Evolutionary conservation across 2,329 filamentous ascomycete genomes (phyloP).

Genomic region (Curvularia verruculosa): DNA sequence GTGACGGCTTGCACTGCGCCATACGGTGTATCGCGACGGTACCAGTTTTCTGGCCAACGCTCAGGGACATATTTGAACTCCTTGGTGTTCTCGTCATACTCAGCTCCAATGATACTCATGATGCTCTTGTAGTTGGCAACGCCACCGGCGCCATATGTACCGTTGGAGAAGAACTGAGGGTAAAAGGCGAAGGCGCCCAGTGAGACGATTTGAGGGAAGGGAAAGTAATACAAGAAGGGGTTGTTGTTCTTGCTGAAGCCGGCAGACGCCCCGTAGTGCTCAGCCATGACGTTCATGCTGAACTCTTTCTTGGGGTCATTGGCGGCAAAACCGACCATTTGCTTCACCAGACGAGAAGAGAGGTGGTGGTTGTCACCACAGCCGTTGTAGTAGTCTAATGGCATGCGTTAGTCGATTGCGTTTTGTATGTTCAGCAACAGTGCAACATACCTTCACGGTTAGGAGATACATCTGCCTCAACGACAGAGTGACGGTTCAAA

Average conservation of each 20-base stretch:
- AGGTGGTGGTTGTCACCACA: constrained; percentile 53
- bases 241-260: constrained; percentile 52
- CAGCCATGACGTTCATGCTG: constrained; percentile 37
- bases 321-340: constrained; percentile 18
- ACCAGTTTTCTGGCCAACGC: constrained; percentile 61
- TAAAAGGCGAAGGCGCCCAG: constrained; percentile 52
- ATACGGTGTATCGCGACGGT: constrained; percentile 55
- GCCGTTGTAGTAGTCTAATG: constrained; percentile 44
- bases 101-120: constrained; percentile 56
- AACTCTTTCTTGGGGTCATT: constrained; percentile 32
- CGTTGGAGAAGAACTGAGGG: constrained; percentile 42
- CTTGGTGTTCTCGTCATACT: constrained; percentile 51
- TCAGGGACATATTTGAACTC: constrained; percentile 58
- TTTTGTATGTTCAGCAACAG: constrained; percentile 23
- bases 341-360: constrained; percentile 29
- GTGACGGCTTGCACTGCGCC: constrained; percentile 48
- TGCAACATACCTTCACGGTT: constrained; percentile 46
- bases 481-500: constrained; percentile 52
- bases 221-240: constrained; percentile 49
- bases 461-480: constrained; percentile 42
- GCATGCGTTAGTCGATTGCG: constrained; percentile 28
- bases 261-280: constrained; percentile 46
- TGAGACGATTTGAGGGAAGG: constrained; percentile 54
- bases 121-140: constrained; percentile 43
- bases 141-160: constrained; percentile 46